Percentiles rank a stretch among this genome's conserved stretches.
Evolutionary conservation across 176 grass and related monocot species (phyloP).

Genomic region (Microstegium vimineum): DNA sequence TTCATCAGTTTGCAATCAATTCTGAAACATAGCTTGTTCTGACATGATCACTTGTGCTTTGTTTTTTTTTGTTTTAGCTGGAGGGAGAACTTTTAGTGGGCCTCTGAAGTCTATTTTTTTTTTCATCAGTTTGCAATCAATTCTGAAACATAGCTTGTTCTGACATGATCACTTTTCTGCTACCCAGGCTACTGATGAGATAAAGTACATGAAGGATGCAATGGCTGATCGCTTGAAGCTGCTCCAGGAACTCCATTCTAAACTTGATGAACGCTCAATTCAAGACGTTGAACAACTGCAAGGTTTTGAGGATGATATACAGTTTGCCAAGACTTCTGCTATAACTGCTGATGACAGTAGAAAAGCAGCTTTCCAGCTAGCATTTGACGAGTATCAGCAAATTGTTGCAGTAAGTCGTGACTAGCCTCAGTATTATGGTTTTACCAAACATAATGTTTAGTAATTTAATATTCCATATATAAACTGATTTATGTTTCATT

Average conservation of each 20-base stretch:
- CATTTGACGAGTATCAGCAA: constrained; percentile 92
- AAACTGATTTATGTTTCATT: constrained; percentile 24
- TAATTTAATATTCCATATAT: constrained; percentile 16
- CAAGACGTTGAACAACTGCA: constrained; percentile 60
- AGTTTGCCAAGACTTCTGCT: constrained; percentile 62
- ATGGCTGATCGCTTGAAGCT: constrained; percentile 76
- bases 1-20: constrained; percentile 11
- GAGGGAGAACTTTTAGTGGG: neutral
- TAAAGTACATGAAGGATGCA: constrained; percentile 65
- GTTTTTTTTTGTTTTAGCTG: too few relatives aligned
- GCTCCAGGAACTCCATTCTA: constrained; percentile 78
- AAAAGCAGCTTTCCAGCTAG: constrained; percentile 77
- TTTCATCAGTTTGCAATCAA: neutral
- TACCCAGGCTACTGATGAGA: constrained; percentile 77
- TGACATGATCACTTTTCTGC: constrained; percentile 24
- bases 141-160: constrained; percentile 13
- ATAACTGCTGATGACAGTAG: constrained; percentile 75
- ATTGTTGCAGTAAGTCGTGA: constrained; percentile 78
- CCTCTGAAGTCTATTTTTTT: neutral
- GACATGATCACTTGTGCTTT: constrained; percentile 27
- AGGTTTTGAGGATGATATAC: constrained; percentile 84
- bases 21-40: constrained; percentile 8
- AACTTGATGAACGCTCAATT: constrained; percentile 64
- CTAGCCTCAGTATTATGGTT: constrained; percentile 1
- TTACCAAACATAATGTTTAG: constrained; percentile 5